Base-by-base conservation (phyloP, 2,329 filamentous ascomycete species). In the Chalara sp. region DNA sequence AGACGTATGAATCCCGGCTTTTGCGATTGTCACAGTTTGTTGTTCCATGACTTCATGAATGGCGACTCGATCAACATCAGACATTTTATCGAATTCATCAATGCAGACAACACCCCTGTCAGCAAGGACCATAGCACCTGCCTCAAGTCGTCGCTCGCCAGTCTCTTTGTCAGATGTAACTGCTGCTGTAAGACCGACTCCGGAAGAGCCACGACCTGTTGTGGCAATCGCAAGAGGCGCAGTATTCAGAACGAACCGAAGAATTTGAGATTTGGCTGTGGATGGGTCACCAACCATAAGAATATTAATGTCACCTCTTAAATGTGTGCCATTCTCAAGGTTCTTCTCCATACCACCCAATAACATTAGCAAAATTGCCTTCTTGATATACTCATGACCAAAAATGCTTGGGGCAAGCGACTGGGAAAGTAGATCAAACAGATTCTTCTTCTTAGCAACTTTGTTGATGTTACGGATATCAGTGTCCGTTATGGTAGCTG, bases 21-120 rank as follows among this genome's bases (percentile, higher is more conserved):
- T 99, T 48, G 93, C 93, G 63, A 99, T 99, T 11, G 93, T 99
- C 54, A 99, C 93, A 0, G 93, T 99, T 71, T 99, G 93, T 72
- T 99, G 93, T 72, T 99, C 93, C 93, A 99, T 99, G 58, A 99
- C 93, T 87, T 99, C 93, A 80, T 99, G 93, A 61, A 99, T 99
- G 44, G 93, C 93, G 4, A 99, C 93, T 66, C 93, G 84, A 70
- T 99, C 93, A 52, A 97, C 86, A 66, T 99, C 93, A 51, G 90
- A 96, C 93, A 99, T 99, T 70, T 99, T 99, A 74, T 99, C 93
- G 61, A 99, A 99, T 65, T 99, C 93, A 67, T 99, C 93, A 59
- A 99, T 99, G 73, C 93, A 99, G 33, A 99, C 93, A 8, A 99
- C 92, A 60, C 93, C 93, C 56, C 93, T 86, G 68, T 99, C 93